Evolutionary conservation across 148 eudicot genomes (phyloP), one percentile per base, ranked within the genome.

Genomic region (Polygonum aviculare): DNA sequence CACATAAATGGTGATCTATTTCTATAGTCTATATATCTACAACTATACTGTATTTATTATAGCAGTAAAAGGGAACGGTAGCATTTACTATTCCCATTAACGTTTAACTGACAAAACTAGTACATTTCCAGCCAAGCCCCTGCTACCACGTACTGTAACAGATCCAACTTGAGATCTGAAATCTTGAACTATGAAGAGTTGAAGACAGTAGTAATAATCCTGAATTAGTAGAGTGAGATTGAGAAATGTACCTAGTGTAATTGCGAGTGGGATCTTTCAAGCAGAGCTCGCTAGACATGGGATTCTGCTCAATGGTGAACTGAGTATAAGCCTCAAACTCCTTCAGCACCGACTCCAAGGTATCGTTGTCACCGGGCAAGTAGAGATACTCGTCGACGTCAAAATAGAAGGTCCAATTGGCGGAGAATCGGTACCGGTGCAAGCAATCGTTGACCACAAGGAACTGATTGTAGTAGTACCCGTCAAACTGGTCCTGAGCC

Each of bases 381-480:
- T 77, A 86, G 2, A 88, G 82, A 76, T 88, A 88, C 84, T 88
- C 90, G 79, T 88, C 90, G 15, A 88, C 87, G 76, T 88, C 90
- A 59, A 82, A 88, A 59, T 76, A 88, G 16, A 88, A 88, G 1
- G 88, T 88, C 90, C 90, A 88, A 18, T 88, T 84, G 0, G 90
- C 88, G 3, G 79, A 82, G 51, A 80, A 79, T 18, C 79, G 49
- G 67, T 89, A 82, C 77, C 86, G 51, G 67, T 85, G 88, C 60
- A 89, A 80, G 60, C 92, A 89, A 73, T 89, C 92, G 75, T 89
- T 89, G 47, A 89, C 92, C 8, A 85, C 82, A 69, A 87, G 51
- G 77, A 89, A 88, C 79, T 88, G 92, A 74, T 88, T 88, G 71
- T 88, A 83, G 31, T 88, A 88, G 72, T 88, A 88, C 62, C 88